A percentile compares a stretch with the other conserved stretches of the same genome.
phyloP scores from a whole-genome alignment of 345 rosid genomes.

The Salix exigua region DNA sequence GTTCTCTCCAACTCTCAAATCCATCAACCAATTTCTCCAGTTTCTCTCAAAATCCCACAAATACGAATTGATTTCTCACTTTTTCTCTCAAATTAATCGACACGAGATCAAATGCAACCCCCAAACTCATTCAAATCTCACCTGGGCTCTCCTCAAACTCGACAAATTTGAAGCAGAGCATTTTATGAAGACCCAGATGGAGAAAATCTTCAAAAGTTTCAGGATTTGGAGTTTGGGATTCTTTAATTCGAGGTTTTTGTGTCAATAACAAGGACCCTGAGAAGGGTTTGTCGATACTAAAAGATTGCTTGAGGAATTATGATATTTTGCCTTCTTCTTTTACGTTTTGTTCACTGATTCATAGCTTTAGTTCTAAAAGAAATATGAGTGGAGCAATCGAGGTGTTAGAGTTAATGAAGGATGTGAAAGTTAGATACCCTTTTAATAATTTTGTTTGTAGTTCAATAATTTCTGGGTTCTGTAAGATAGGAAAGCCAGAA shows the following conservation, averaged over 20 bases:
- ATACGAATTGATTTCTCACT: constrained; percentile 28
- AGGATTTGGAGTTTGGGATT: constrained; percentile 39
- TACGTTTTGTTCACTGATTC: constrained; percentile 52
- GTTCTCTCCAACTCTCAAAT: constrained; percentile 43
- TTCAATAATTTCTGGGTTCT: constrained; percentile 62
- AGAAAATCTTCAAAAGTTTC: constrained; percentile 36
- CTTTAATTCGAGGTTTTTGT: constrained; percentile 49
- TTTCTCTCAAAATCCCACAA: constrained; percentile 36
- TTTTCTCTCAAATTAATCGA: constrained; percentile 33
- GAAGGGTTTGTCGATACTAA: constrained; percentile 43
- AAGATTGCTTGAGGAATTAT: constrained; percentile 41
- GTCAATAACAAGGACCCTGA: constrained; percentile 39
- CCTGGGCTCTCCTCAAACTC: constrained; percentile 51
- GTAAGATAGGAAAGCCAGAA: constrained; percentile 64
- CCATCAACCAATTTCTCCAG: constrained; percentile 39
- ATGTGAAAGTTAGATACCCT: constrained; percentile 43
- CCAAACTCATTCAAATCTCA: constrained; percentile 42
- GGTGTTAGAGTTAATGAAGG: constrained; percentile 61
- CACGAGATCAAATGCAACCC: constrained; percentile 31
- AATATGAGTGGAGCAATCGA: constrained; percentile 52
- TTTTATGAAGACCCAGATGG: constrained; percentile 40
- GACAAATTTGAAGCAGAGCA: constrained; percentile 50
- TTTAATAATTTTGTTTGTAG: constrained; percentile 70
- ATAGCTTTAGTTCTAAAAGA: constrained; percentile 45
- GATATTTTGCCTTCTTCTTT: constrained; percentile 58